Conservation (phyloP, 352 stramenopile species). For the Hyaloperonospora arabidopsidis region DNA sequence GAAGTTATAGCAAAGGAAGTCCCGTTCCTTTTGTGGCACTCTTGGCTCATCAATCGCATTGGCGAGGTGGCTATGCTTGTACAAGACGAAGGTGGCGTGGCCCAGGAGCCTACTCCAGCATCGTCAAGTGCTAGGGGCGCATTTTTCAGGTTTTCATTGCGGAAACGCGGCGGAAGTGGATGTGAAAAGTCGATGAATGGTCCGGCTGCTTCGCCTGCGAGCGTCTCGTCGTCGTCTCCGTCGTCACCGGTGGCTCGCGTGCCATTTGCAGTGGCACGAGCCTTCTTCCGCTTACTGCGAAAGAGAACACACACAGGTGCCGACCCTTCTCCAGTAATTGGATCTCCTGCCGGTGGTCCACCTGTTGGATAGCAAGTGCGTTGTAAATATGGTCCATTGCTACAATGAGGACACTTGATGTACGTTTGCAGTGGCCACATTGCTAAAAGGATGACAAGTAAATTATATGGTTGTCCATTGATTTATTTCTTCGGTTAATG, state of each 20-base stretch:
- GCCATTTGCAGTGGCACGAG: constrained; percentile 52
- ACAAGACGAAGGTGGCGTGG: constrained; percentile 26
- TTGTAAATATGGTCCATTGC: neutral
- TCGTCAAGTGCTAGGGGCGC: constrained; percentile 11
- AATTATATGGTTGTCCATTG: neutral
- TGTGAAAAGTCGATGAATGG: constrained; percentile 12
- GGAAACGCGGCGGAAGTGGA: constrained; percentile 15
- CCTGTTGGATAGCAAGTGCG: constrained; percentile 6
- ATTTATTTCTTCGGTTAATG: neutral
- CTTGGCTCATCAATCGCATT: constrained; percentile 82
- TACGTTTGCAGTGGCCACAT: constrained; percentile 11
- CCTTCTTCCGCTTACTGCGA: constrained; percentile 60
- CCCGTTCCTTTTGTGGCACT: constrained; percentile 72
- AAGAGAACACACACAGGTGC: constrained; percentile 27
- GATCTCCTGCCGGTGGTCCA: constrained; percentile 4
- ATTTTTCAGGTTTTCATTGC: constrained; percentile 24
- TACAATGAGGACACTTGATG: constrained; percentile 22
- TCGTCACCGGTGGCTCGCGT: constrained; percentile 31
- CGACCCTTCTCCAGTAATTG: constrained; percentile 12
- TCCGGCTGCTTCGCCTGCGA: constrained; percentile 17
- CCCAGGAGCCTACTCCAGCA: constrained; percentile 3
- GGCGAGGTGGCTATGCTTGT: constrained; percentile 46
- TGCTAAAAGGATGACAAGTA: too few relatives aligned
- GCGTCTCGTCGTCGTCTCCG: constrained; percentile 17
- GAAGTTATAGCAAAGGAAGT: constrained; percentile 62